Conservation (phyloP, 2,329 filamentous ascomycete species). For the Fusarium citri region DNA sequence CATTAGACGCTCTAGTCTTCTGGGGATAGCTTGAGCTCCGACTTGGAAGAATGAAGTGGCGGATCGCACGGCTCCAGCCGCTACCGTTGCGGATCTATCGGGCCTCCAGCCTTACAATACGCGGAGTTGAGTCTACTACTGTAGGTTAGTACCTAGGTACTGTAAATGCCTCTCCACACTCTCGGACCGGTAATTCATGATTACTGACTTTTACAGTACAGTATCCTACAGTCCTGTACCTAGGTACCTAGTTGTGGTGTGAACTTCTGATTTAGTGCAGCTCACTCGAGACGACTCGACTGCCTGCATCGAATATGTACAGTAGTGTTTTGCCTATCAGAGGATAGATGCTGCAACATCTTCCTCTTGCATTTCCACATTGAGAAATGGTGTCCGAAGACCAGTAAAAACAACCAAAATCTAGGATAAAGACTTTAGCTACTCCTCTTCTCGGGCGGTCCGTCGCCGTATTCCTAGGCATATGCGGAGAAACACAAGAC, state of each 20-base stretch:
- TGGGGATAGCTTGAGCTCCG: conserved; percentile 7
- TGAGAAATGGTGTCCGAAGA: conserved; percentile 16
- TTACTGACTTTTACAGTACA: background rate
- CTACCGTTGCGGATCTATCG: conserved; percentile 25
- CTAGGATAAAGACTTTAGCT: background rate
- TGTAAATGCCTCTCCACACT: background rate
- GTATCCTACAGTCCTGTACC: background rate
- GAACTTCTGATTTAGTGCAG: background rate
- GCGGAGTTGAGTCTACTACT: background rate
- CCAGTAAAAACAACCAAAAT: background rate
- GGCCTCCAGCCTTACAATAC: conserved; percentile 33
- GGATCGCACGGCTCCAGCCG: conserved; percentile 35
- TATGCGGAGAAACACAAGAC: conserved; percentile 19
- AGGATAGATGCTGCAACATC: background rate
- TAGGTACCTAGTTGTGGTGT: background rate
- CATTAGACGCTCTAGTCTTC: background rate
- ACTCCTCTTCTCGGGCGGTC: conserved; percentile 17
- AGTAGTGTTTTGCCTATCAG: background rate
- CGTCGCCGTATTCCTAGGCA: conserved; percentile 8
- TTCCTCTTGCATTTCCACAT: conserved; percentile 2
- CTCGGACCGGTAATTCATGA: background rate
- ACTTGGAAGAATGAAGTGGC: conserved; percentile 12
- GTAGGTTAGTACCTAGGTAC: background rate
- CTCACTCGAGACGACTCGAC: background rate
- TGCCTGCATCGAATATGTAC: background rate